Conservation (phyloP, 2,329 filamentous ascomycete species). For the Exophiala mesophila region DNA sequence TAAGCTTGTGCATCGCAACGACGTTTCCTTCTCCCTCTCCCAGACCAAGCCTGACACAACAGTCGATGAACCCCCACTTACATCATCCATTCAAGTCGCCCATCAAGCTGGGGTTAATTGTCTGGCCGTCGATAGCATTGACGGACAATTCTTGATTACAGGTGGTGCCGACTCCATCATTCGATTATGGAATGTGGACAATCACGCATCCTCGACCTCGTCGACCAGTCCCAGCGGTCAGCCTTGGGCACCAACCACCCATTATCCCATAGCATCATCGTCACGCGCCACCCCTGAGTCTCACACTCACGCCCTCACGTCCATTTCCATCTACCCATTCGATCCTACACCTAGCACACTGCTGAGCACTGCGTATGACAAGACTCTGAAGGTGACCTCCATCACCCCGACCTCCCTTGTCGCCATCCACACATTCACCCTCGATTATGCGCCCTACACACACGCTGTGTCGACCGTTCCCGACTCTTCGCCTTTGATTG, state of each 20-base stretch:
- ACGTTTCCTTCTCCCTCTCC: slow-evolving; percentile 46
- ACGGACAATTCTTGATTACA: slow-evolving; percentile 73
- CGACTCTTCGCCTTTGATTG: slow-evolving; percentile 70
- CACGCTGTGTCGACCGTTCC: slow-evolving; percentile 66
- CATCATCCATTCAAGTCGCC: slow-evolving; percentile 49
- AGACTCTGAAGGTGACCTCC: slow-evolving; percentile 41
- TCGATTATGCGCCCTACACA: slow-evolving; percentile 47
- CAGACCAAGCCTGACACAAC: slow-evolving; percentile 26
- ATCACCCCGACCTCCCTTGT: slow-evolving; percentile 37
- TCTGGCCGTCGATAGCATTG: slow-evolving; percentile 74
- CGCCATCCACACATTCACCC: slow-evolving; percentile 42
- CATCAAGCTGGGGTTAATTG: slow-evolving; percentile 76
- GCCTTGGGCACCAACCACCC: slow-evolving; percentile 5
- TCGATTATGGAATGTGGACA: slow-evolving; percentile 80
- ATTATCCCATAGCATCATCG: slow-evolving; percentile 14
- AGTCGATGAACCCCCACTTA: slow-evolving; percentile 24
- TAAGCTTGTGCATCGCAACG: slow-evolving; percentile 65
- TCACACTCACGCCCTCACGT: slow-evolving; percentile 44
- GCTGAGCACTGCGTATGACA: slow-evolving; percentile 43
- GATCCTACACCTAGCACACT: slow-evolving; percentile 44
- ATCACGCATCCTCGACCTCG: slow-evolving; percentile 29
- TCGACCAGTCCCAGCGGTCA: too few relatives aligned
- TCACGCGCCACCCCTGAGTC: slow-evolving; percentile 28
- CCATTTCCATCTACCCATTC: slow-evolving; percentile 45
- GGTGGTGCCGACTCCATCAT: slow-evolving; percentile 81